Percentiles rank a stretch among this genome's conserved stretches.
Conservation (phyloP, 2,329 filamentous ascomycete genomes). For the Aspergillus alliaceus region DNA sequence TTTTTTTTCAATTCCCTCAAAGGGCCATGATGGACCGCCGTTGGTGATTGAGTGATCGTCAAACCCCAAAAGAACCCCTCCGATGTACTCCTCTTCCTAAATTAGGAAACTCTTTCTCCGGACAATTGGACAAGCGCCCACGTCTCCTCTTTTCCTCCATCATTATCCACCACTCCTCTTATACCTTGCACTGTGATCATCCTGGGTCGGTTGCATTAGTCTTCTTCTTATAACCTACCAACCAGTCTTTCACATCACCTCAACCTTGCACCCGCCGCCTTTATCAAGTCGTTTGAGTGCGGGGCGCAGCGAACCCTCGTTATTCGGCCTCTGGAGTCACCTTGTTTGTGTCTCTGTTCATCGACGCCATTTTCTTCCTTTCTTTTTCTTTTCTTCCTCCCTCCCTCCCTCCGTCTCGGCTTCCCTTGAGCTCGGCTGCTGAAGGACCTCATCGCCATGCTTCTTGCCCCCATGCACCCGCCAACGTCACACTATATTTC, state of each 20-base stretch:
- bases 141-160: constrained; percentile 2
- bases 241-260: neutral
- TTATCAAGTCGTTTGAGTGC: constrained; percentile 3
- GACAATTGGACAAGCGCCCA: neutral
- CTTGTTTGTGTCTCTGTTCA: constrained; percentile 1
- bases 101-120: constrained; percentile 6
- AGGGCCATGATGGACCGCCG: neutral
- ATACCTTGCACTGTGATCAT: constrained; percentile 4
- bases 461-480: constrained; percentile 23
- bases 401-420: neutral
- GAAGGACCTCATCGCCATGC: constrained; percentile 21
- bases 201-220: neutral
- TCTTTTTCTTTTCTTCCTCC: neutral
- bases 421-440: neutral
- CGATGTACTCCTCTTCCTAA: constrained; percentile 2
- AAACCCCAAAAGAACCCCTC: constrained; percentile 1
- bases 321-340: neutral
- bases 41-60: neutral
- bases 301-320: constrained; percentile 1
- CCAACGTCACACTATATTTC: constrained; percentile 16
- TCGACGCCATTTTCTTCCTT: neutral
- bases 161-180: neutral
- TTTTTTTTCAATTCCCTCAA: too few relatives aligned
- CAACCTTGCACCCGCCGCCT: neutral
- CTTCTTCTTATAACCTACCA: neutral